phyloP scores from a whole-genome alignment of 345 rosid species.

The Citrus mangshanensis region DNA sequence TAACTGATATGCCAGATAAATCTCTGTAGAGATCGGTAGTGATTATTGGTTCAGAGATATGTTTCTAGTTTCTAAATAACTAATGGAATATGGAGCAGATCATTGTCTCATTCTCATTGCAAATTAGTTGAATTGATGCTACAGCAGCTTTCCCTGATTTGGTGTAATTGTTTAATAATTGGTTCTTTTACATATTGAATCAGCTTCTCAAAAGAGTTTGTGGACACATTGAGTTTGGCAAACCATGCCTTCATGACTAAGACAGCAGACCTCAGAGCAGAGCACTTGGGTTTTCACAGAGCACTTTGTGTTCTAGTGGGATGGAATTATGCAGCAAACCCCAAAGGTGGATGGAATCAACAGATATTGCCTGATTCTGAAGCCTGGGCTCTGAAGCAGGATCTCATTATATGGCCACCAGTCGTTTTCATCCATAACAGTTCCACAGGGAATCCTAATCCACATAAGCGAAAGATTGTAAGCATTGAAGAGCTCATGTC shows the following conservation, averaged over 20 bases:
- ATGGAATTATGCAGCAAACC: constrained; percentile 27
- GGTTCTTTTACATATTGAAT: neutral
- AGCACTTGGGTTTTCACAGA: constrained; percentile 55
- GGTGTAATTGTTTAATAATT: neutral
- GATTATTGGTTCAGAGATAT: no score
- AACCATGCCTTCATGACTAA: constrained; percentile 33
- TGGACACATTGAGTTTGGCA: constrained; percentile 35
- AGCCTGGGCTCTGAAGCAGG: constrained; percentile 40
- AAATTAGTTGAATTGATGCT: neutral
- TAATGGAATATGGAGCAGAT: neutral
- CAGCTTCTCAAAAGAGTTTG: constrained; percentile 41
- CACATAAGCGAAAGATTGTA: constrained; percentile 26
- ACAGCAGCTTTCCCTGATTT: neutral
- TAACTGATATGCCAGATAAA: neutral
- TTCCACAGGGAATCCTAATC: constrained; percentile 32
- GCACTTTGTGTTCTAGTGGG: constrained; percentile 57
- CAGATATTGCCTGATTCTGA: constrained; percentile 30
- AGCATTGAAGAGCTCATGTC: constrained; percentile 30
- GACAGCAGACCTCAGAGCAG: constrained; percentile 29
- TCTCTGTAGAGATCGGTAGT: no score
- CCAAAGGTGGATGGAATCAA: constrained; percentile 27
- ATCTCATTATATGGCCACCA: constrained; percentile 61
- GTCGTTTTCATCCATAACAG: constrained; percentile 42
- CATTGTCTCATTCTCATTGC: neutral
- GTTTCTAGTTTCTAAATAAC: neutral